These are phyloP conservation scores for Pythium dissotocum DNA, from an alignment of 352 stramenopile species.

Conservation along the genomic window DNA sequence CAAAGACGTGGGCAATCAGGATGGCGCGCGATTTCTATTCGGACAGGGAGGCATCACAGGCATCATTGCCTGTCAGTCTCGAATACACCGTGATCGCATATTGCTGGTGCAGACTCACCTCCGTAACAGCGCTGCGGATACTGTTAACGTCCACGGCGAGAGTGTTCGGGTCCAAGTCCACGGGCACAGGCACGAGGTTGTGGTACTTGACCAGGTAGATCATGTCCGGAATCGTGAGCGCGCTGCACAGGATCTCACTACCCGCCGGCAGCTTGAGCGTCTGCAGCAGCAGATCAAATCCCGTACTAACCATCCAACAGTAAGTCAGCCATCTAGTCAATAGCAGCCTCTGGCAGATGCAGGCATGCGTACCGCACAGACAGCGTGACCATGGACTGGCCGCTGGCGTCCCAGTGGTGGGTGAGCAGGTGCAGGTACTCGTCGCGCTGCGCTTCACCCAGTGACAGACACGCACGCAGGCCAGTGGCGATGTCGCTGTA, in stretches of 20 bases:
- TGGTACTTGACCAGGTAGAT: constrained; percentile 77
- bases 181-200: constrained; percentile 67
- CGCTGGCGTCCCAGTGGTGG: constrained; percentile 54
- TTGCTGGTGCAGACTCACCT: constrained; percentile 24
- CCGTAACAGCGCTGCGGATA: constrained; percentile 45
- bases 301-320: constrained; percentile 47
- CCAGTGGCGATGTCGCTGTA: constrained; percentile 67
- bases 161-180: constrained; percentile 70
- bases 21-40: constrained; percentile 60
- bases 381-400: constrained; percentile 65
- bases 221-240: constrained; percentile 88
- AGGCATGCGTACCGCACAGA: constrained; percentile 55
- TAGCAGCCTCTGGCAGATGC: background rate
- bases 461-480: constrained; percentile 53
- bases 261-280: constrained; percentile 66
- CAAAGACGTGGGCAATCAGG: constrained; percentile 84
- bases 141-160: constrained; percentile 55
- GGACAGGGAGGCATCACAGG: background rate
- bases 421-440: constrained; percentile 54
- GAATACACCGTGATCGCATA: too few relatives aligned
- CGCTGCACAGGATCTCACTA: constrained; percentile 76
- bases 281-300: constrained; percentile 79
- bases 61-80: too few relatives aligned
- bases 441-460: constrained; percentile 56
- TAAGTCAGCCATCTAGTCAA: background rate